Percentiles rank a stretch among this genome's conserved stretches.
phyloP scores from a whole-genome alignment of 1,284 basidiomycete species.

The Trametes polyzona region DNA sequence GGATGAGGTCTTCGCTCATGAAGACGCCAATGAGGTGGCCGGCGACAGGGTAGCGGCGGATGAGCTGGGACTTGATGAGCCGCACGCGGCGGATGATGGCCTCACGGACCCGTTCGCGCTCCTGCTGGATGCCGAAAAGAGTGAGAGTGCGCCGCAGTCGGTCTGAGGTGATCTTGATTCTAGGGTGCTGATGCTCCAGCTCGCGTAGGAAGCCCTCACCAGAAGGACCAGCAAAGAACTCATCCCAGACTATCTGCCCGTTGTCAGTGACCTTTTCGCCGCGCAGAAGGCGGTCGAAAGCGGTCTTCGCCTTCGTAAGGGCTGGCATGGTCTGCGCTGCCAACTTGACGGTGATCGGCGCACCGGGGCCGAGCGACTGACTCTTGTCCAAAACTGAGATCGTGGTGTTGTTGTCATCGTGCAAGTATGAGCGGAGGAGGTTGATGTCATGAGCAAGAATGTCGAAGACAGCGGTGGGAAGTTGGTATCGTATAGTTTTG shows the following conservation, averaged over 20 bases:
- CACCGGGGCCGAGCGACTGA: not conserved
- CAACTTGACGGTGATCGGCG: slow-evolving; percentile 45
- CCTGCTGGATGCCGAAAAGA: slow-evolving; percentile 50
- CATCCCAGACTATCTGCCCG: slow-evolving; percentile 62
- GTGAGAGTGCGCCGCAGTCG: slow-evolving; percentile 47
- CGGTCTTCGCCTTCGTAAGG: slow-evolving; percentile 55
- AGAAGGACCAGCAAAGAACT: slow-evolving; percentile 49
- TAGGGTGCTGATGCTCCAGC: slow-evolving; percentile 42
- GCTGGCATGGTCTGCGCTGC: slow-evolving; percentile 48
- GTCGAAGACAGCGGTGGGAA: slow-evolving; percentile 43
- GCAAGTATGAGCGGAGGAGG: slow-evolving; percentile 27
- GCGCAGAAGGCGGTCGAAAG: slow-evolving; percentile 59
- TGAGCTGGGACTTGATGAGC: slow-evolving; percentile 44
- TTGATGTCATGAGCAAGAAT: slow-evolving; percentile 29
- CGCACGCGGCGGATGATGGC: slow-evolving; percentile 51
- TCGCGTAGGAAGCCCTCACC: slow-evolving; percentile 50
- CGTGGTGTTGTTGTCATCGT: slow-evolving; percentile 25
- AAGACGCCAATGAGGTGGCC: slow-evolving; percentile 50
- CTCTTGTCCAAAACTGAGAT: slow-evolving; percentile 28
- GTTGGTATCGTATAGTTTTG: slow-evolving; percentile 47
- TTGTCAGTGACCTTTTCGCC: slow-evolving; percentile 59
- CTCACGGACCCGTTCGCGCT: slow-evolving; percentile 44
- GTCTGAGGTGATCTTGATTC: slow-evolving; percentile 49
- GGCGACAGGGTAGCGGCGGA: slow-evolving; percentile 48
- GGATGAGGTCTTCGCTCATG: slow-evolving; percentile 44